phyloP scores from a whole-genome alignment of 371 early-diverging fungal genomes.

The Mucor racemosus region DNA sequence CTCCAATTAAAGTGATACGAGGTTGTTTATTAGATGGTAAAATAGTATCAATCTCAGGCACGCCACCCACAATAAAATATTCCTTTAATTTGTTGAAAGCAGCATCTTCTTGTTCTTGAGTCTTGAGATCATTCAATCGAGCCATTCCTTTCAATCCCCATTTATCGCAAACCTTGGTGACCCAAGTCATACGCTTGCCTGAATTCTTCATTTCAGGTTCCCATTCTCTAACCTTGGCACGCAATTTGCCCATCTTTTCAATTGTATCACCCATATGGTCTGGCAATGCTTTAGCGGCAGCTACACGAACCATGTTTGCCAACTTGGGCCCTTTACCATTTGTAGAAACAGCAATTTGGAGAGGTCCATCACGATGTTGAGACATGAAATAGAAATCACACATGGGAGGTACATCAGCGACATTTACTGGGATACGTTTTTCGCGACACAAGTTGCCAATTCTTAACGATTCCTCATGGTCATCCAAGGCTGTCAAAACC shows the following conservation, averaged over 20 bases:
- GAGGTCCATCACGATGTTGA: conserved; percentile 79
- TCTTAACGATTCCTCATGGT: conserved; percentile 69
- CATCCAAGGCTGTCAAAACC: conserved; percentile 85
- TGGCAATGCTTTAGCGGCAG: conserved; percentile 70
- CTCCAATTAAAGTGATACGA: conserved; percentile 77
- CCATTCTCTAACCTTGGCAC: conserved; percentile 68
- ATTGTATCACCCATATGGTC: conserved; percentile 72
- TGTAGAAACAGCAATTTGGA: conserved; percentile 90
- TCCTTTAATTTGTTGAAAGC: conserved; percentile 59
- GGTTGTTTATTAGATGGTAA: conserved; percentile 33
- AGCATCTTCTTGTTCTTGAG: conserved; percentile 29
- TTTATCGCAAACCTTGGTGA: conserved; percentile 70
- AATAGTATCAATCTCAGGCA: conserved; percentile 35
- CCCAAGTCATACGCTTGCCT: conserved; percentile 83
- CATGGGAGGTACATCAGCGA: conserved; percentile 87
- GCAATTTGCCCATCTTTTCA: conserved; percentile 69
- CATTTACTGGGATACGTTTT: conserved; percentile 86
- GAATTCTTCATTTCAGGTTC: conserved; percentile 71
- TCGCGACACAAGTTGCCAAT: conserved; percentile 73
- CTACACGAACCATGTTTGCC: conserved; percentile 78
- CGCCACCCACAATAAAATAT: conserved; percentile 53
- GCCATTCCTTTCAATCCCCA: conserved; percentile 51
- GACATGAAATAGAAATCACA: conserved; percentile 96
- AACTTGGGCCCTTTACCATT: conserved; percentile 90
- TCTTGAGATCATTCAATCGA: conserved; percentile 27